phyloP scores from a whole-genome alignment of 768 basidiomycete genomes.

The Kwoniella sp. region DNA sequence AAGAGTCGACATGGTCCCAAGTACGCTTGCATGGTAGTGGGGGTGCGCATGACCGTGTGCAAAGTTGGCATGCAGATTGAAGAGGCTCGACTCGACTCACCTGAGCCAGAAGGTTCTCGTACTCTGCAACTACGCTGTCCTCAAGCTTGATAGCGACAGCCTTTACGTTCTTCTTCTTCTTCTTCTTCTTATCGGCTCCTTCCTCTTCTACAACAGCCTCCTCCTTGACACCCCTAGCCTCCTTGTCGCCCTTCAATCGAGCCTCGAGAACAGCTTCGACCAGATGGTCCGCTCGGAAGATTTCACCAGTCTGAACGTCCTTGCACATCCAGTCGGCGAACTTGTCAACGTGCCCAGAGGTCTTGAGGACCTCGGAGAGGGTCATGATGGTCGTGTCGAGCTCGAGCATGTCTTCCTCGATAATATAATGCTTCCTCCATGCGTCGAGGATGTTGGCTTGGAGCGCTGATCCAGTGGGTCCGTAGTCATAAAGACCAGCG shows the following conservation, averaged over 20 bases:
- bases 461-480: slow-evolving; percentile 90
- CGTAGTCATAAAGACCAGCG: slow-evolving; percentile 96
- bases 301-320: slow-evolving; percentile 90
- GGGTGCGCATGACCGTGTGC: too few relatives aligned
- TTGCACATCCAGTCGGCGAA: slow-evolving; percentile 99
- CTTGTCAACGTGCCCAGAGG: slow-evolving; percentile 94
- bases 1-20: too few relatives aligned
- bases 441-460: slow-evolving; percentile 95
- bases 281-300: slow-evolving; percentile 93
- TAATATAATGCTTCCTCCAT: slow-evolving; percentile 97
- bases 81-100: too few relatives aligned
- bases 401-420: slow-evolving; percentile 98
- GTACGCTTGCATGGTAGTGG: too few relatives aligned
- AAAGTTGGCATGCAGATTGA: too few relatives aligned
- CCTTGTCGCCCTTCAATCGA: slow-evolving; percentile 82
- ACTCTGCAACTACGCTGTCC: slow-evolving; percentile 73
- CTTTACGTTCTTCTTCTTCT: slow-evolving; percentile 66
- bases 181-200: slow-evolving; percentile 72
- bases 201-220: slow-evolving; percentile 62
- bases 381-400: slow-evolving; percentile 99
- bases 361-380: slow-evolving; percentile 87
- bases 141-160: slow-evolving; percentile 68
- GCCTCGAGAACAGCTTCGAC: slow-evolving; percentile 91
- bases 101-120: slow-evolving; percentile 83
- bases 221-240: slow-evolving; percentile 75